These are phyloP conservation scores for Ophiostoma sp. DNA, from an alignment of 2,329 filamentous ascomycete genomes.

Conservation along the genomic window DNA sequence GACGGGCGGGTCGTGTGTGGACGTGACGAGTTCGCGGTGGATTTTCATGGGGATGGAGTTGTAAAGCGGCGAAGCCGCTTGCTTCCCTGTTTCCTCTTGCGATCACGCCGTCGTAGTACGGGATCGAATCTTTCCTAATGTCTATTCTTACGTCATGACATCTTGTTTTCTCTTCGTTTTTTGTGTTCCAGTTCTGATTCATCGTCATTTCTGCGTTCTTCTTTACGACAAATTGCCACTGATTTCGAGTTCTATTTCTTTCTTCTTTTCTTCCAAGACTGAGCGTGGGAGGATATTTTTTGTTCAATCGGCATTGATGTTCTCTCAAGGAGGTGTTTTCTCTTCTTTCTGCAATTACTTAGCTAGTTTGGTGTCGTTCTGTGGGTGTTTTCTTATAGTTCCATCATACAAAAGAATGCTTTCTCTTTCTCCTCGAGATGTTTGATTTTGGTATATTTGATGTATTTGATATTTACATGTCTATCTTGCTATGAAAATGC, in stretches of 20 bases:
- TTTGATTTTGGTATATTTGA: not conserved
- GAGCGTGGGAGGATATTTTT: not conserved
- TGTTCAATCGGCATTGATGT: not conserved
- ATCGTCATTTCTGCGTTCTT: constrained; percentile 8
- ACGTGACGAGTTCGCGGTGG: constrained; percentile 70
- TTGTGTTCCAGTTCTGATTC: not conserved
- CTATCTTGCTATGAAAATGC: constrained; percentile 11
- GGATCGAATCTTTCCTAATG: not conserved
- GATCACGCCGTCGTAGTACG: not conserved
- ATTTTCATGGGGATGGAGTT: constrained; percentile 87
- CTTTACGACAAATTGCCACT: not conserved
- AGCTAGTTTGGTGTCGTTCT: not conserved
- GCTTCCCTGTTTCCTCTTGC: not conserved
- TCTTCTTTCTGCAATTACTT: not conserved
- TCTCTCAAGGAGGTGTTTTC: not conserved
- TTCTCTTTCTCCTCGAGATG: not conserved
- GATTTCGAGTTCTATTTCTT: not conserved
- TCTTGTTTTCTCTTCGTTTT: not conserved
- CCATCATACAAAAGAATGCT: not conserved
- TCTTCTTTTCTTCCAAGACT: not conserved
- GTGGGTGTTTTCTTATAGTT: not conserved
- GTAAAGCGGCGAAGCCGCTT: constrained; percentile 42
- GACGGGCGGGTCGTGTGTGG: constrained; percentile 51
- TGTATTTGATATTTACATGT: constrained; percentile 4
- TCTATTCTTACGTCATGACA: not conserved